Base-by-base conservation (phyloP, 495 filamentous ascomycete genomes). In the Tuber brumale region DNA sequence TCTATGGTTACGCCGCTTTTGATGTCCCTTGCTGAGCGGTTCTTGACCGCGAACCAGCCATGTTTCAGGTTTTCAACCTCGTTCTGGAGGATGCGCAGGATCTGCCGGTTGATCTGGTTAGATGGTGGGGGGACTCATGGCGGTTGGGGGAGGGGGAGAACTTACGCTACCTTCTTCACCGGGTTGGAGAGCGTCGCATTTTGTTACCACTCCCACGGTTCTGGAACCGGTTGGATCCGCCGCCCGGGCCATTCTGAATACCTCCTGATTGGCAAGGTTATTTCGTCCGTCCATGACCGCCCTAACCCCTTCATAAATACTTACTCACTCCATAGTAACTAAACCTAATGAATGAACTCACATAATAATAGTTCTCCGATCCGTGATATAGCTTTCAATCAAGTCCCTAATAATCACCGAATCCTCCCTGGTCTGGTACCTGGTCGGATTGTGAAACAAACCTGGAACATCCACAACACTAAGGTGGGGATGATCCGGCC, bases 391-490 rank as follows among this genome's bases (percentile, higher is more conserved):
- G 12, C 76, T 73, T 2, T 83, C 61, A 14, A 88, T 86, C 75
- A 89, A 81, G 41, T 81, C 80, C 41, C 83, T 76, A 23, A 87
- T 84, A 14, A 86, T 80, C 16, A 76, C 45, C 23, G 81, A 82
- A 71, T 85, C 83, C 43, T 82, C 77, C 16, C 77, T 82, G 0
- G 84, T 87, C 37, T 86, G 83, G 31, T 82, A 85, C 31, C 77
- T 84, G 3, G 83, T 86, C 0, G 83, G 75, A 76, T 75, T 87
- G 31, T 85, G 82, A 76, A 89, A 87, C 14, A 89, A 80, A 0
- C 88, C 88, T 1, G 88, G 88, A 51, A 90, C 85, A 80, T 89
- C 88, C 61, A 89, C 83, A 48, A 89, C 83, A 69, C 85, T 89
- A 45, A 90, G 83, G 70, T 88, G 85, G 14, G 83, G 78, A 35